These are phyloP conservation scores for Dicorynia guianensis DNA, from an alignment of 306 rosid genomes.

Conservation along the genomic window DNA sequence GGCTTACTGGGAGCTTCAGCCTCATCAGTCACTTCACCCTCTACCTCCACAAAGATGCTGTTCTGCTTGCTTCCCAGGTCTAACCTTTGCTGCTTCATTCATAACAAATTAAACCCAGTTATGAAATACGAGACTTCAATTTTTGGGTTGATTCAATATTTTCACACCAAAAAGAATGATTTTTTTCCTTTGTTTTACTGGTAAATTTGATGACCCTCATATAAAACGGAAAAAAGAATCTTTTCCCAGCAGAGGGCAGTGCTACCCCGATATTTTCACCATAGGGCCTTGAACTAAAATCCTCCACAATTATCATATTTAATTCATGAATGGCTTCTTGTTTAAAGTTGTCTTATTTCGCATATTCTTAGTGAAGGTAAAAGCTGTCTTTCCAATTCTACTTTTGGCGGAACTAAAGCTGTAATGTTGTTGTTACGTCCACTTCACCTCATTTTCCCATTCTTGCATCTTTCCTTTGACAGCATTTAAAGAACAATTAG, in stretches of 20 bases:
- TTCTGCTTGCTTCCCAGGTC: conserved; percentile 85
- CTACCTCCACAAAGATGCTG: conserved; percentile 65
- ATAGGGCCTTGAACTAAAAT: neutral
- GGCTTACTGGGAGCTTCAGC: conserved; percentile 87
- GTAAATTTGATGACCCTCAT: no score
- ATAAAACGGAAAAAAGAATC: neutral
- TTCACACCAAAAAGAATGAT: no score
- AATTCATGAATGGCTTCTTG: neutral
- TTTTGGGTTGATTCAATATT: neutral
- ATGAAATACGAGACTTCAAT: neutral
- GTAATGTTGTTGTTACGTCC: conserved; percentile 17
- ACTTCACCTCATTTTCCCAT: conserved; percentile 14
- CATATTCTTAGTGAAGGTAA: conserved; percentile 14
- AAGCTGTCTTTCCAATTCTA: conserved; percentile 2
- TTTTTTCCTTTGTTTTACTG: no score
- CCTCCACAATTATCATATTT: neutral
- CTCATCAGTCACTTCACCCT: conserved; percentile 77
- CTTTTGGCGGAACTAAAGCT: conserved; percentile 8
- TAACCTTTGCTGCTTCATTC: conserved; percentile 19
- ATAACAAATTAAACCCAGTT: neutral
- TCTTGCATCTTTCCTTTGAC: conserved; percentile 25
- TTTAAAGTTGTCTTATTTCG: neutral
- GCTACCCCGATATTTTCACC: neutral
- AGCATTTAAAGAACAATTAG: conserved; percentile 13
- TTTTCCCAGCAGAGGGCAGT: neutral